Percentiles rank a stretch among this genome's conserved stretches.
Conservation (phyloP, 73 alveolate species). For the Paramecium pentaurelia region DNA sequence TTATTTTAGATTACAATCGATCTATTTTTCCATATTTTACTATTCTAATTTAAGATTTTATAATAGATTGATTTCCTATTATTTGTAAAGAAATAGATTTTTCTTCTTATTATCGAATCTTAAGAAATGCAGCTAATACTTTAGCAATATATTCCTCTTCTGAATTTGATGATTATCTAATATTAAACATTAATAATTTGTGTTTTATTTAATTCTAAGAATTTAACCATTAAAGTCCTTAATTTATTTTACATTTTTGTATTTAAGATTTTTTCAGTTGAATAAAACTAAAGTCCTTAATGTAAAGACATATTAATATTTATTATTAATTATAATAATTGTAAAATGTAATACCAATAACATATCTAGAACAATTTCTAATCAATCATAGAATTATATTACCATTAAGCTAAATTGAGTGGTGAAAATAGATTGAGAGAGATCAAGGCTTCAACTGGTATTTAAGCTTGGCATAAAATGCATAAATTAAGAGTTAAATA, state of each 20-base stretch:
- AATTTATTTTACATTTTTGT: background rate
- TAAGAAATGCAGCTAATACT: background rate
- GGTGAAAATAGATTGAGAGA: background rate
- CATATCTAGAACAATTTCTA: background rate
- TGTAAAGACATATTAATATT: background rate
- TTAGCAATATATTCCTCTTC: background rate
- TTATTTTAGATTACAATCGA: background rate
- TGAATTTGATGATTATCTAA: background rate
- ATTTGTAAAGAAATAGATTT: background rate
- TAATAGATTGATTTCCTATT: background rate
- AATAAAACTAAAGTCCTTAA: background rate
- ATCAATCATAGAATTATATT: background rate
- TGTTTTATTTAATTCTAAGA: background rate
- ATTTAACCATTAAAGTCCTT: background rate
- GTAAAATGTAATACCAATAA: background rate
- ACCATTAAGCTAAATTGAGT: background rate
- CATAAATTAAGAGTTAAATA: conserved; percentile 1
- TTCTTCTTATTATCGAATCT: background rate
- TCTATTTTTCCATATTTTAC: background rate
- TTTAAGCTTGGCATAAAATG: conserved; percentile 38
- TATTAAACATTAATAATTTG: background rate
- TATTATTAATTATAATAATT: background rate
- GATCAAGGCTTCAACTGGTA: background rate
- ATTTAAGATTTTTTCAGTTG: background rate
- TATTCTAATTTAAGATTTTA: background rate